These are phyloP conservation scores for Globisporangium orthogonon DNA, from an alignment of 352 stramenopile genomes.

Conservation along the genomic window DNA sequence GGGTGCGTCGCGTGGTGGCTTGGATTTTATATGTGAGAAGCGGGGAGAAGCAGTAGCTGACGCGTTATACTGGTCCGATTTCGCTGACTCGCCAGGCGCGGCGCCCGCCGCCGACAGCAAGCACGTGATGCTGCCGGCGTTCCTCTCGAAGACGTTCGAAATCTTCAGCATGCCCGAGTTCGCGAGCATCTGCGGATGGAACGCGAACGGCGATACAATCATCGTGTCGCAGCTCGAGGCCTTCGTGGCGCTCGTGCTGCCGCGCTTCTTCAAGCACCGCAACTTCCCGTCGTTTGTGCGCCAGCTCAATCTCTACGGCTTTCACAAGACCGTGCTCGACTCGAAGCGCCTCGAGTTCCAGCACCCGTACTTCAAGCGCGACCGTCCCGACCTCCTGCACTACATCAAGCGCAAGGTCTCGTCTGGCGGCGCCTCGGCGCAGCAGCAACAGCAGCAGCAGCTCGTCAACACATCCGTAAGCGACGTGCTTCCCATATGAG, in stretches of 20 bases:
- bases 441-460: slow-evolving; percentile 28
- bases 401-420: slow-evolving; percentile 88
- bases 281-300: slow-evolving; percentile 94
- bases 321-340: slow-evolving; percentile 91
- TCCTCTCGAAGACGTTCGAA: slow-evolving; percentile 92
- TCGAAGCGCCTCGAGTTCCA: slow-evolving; percentile 92
- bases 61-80: not conserved
- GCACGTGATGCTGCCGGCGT: slow-evolving; percentile 84
- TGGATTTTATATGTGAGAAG: not conserved
- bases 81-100: not conserved
- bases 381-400: slow-evolving; percentile 76
- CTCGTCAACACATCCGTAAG: slow-evolving; percentile 42
- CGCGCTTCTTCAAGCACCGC: slow-evolving; percentile 89
- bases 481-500: not conserved
- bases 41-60: not conserved
- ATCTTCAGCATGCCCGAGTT: slow-evolving; percentile 90
- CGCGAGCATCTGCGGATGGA: slow-evolving; percentile 86
- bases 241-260: slow-evolving; percentile 82
- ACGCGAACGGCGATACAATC: slow-evolving; percentile 87
- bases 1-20: not conserved
- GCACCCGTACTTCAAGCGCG: slow-evolving; percentile 89
- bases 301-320: slow-evolving; percentile 93
- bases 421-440: slow-evolving; percentile 20
- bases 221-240: slow-evolving; percentile 86
- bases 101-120: slow-evolving; percentile 36